Evolutionary conservation across 2,329 filamentous ascomycete species (phyloP).

Genomic region (Exophiala dermatitidis): DNA sequence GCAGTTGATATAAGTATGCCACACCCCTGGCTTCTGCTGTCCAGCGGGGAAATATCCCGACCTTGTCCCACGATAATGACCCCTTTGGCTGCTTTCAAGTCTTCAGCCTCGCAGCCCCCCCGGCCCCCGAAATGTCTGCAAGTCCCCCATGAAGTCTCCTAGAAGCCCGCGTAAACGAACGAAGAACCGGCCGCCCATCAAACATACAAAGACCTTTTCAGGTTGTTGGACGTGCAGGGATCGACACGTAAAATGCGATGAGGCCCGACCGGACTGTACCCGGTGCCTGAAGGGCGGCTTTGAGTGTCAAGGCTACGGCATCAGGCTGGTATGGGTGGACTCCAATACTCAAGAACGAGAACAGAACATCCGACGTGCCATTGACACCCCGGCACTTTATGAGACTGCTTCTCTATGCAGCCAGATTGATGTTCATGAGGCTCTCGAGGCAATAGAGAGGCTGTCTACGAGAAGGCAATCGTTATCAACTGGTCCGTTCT

Average conservation of each 20-base stretch:
- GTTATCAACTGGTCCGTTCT: slow-evolving; percentile 15
- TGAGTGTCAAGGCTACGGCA: slow-evolving; percentile 29
- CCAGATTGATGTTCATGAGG: slow-evolving; percentile 14
- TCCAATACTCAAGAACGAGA: slow-evolving; percentile 18
- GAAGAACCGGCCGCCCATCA: slow-evolving; percentile 16
- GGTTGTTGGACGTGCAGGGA: slow-evolving; percentile 23
- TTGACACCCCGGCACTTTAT: slow-evolving; percentile 16
- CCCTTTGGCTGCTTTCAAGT: no score
- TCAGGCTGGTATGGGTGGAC: slow-evolving; percentile 21
- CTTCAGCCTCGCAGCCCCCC: background rate
- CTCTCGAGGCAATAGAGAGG: slow-evolving; percentile 15
- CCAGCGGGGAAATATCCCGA: no score
- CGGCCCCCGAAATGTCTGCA: slow-evolving; percentile 1
- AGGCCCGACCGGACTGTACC: slow-evolving; percentile 26
- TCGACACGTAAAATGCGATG: slow-evolving; percentile 29
- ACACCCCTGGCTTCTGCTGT: no score
- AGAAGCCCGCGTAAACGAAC: slow-evolving; percentile 6
- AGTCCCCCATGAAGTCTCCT: slow-evolving; percentile 10
- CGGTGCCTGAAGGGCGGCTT: slow-evolving; percentile 29
- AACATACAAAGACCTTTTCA: slow-evolving; percentile 22
- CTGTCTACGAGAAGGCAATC: background rate
- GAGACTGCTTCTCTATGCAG: slow-evolving; percentile 14
- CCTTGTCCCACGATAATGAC: no score
- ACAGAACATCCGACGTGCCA: slow-evolving; percentile 20
- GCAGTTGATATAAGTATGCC: no score